These are phyloP conservation scores for Hamigera avellanea DNA, from an alignment of 495 filamentous ascomycete species.

Conservation along the genomic window DNA sequence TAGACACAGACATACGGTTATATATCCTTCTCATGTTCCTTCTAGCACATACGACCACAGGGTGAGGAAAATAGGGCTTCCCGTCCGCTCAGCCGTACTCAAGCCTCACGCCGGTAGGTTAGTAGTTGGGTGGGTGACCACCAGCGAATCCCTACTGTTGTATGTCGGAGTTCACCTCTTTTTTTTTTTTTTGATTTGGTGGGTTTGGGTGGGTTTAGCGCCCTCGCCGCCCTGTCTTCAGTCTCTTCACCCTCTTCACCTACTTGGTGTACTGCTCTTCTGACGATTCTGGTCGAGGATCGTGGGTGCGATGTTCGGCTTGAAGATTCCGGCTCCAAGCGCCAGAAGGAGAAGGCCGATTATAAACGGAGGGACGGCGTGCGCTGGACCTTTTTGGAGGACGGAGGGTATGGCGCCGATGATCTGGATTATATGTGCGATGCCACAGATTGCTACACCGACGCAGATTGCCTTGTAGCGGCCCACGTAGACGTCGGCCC, in stretches of 20 bases:
- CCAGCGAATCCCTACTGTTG: constrained; percentile 39
- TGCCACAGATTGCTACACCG: constrained; percentile 50
- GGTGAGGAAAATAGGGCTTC: constrained; percentile 40
- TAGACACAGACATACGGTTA: too few species aligned
- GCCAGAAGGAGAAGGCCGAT: constrained; percentile 35
- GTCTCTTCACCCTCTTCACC: constrained; percentile 24
- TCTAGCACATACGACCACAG: constrained; percentile 38
- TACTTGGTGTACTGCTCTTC: constrained; percentile 17
- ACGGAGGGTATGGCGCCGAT: constrained; percentile 47
- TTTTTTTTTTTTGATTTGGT: too few species aligned
- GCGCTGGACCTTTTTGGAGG: constrained; percentile 35
- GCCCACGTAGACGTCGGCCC: constrained; percentile 46
- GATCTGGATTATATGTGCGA: constrained; percentile 55
- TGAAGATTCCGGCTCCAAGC: constrained; percentile 27
- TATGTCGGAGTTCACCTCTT: too few species aligned
- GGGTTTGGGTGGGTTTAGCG: too few species aligned
- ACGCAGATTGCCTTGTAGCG: constrained; percentile 42
- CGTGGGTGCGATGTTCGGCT: constrained; percentile 26
- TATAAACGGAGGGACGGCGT: constrained; percentile 45
- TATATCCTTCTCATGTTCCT: too few species aligned
- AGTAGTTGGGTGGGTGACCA: constrained; percentile 42
- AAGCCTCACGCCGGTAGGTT: constrained; percentile 38
- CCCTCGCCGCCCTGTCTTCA: too few species aligned
- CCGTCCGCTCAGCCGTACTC: constrained; percentile 40
- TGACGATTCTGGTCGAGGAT: constrained; percentile 23